These are phyloP conservation scores for Marasmius tenuissimus DNA, from an alignment of 1,284 basidiomycete species.

Conservation along the genomic window DNA sequence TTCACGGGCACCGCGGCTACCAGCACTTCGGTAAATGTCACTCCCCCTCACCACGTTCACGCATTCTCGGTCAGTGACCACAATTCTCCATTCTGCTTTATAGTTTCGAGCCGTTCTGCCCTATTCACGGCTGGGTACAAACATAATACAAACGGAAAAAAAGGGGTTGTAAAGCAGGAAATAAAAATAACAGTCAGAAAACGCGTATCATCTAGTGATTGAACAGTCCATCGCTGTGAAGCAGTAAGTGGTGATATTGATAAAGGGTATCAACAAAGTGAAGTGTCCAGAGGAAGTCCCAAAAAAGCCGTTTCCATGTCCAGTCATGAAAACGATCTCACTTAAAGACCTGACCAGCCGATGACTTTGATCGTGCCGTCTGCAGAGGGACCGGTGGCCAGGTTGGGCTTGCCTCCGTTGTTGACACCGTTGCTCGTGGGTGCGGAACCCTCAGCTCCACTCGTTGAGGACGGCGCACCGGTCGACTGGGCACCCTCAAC, in stretches of 20 bases:
- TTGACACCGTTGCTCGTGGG: slow-evolving; percentile 14
- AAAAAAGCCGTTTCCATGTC: neutral
- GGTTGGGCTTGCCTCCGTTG: slow-evolving; percentile 33
- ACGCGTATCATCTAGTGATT: neutral
- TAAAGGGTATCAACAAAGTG: neutral
- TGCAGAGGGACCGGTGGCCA: slow-evolving; percentile 36
- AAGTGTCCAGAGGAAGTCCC: neutral
- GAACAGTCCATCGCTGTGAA: neutral
- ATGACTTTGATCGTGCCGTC: slow-evolving; percentile 41
- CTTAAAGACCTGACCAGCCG: slow-evolving; percentile 31
- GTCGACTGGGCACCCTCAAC: slow-evolving; percentile 33
- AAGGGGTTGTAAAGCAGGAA: neutral
- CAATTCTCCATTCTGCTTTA: neutral
- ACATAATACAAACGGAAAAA: neutral
- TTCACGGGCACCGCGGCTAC: no score
- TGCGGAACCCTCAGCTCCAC: slow-evolving; percentile 15
- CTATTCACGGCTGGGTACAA: neutral
- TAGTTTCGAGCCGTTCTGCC: neutral
- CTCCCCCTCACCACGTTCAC: no score
- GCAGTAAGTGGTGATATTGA: neutral
- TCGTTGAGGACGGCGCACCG: slow-evolving; percentile 19
- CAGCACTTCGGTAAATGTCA: no score
- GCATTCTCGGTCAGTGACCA: neutral
- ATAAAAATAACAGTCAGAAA: neutral
- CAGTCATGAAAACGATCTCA: neutral